phyloP scores from a whole-genome alignment of 805 yeast genomes.

The Wickerhamomyces bisporus region DNA sequence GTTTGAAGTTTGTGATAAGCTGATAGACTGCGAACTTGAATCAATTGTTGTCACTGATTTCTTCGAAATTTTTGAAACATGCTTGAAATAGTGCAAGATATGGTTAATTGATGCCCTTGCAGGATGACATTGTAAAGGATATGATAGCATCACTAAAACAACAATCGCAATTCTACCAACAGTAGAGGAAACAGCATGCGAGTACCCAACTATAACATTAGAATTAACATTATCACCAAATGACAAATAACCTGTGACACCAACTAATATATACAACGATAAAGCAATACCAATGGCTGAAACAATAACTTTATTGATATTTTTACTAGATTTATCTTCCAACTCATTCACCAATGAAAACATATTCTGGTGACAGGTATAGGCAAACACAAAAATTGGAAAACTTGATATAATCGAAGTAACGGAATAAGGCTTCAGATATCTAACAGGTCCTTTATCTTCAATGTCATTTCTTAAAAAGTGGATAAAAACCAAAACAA shows the following conservation, averaged over 20 bases:
- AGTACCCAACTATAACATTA: constrained; percentile 75
- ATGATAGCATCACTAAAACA: constrained; percentile 74
- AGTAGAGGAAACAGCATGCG: constrained; percentile 58
- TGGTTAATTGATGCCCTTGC: constrained; percentile 79
- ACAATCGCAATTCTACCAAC: constrained; percentile 80
- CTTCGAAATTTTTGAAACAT: constrained; percentile 19
- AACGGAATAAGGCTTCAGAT: constrained; percentile 41
- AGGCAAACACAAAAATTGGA: constrained; percentile 92
- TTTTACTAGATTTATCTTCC: constrained; percentile 42
- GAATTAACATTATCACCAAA: constrained; percentile 79
- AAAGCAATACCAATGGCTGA: constrained; percentile 58
- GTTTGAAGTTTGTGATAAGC: constrained; percentile 3
- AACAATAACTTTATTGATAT: constrained; percentile 42
- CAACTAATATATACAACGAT: constrained; percentile 62
- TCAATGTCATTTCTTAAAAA: constrained; percentile 53
- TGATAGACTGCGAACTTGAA: background rate
- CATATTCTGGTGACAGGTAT: constrained; percentile 95
- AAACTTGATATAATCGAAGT: constrained; percentile 59
- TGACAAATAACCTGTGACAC: constrained; percentile 77
- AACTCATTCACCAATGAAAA: constrained; percentile 84
- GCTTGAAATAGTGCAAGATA: constrained; percentile 48
- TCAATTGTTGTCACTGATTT: constrained; percentile 12
- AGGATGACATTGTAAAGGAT: constrained; percentile 88
- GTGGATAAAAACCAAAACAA: constrained; percentile 69
- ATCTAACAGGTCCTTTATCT: constrained; percentile 44